Evolutionary conservation across 2,329 filamentous ascomycete species (phyloP), one percentile per base, ranked within the genome.

Genomic region (Trichoderma atroviride): DNA sequence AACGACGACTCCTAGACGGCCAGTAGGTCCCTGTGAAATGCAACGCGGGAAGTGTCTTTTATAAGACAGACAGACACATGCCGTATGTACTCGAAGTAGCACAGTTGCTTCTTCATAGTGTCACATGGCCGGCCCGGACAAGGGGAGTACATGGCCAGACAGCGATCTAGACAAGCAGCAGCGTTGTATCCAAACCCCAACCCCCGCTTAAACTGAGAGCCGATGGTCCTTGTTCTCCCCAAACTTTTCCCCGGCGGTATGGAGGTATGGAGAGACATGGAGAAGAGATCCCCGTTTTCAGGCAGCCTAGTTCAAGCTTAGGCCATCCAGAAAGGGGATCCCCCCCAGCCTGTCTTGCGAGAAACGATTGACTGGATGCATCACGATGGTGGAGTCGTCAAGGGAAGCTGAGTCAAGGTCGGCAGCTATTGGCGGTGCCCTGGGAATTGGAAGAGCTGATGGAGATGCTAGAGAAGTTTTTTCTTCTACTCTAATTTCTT

Each of bases 211-310:
- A 55, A 55, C 29, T 35, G 33, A 31, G 40, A 43, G 50, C 47
- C 35, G 52, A 37, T 55, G 27, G 19, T 37, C 63, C 10, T 24
- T 59, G 40, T 43, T 67, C 63, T 59, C 63, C 64, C 64, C 64
- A 67, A 43, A 59, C 64, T 67, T 67, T 67, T 59, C 64, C 64
- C 55, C 64, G 53, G 64, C 40, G 64, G 55, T 53, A 63, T 63
- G 60, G 57, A 29, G 37, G 37, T 56, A 56, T 64, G 61, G 61
- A 40, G 61, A 55, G 27, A 56, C 29, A 56, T 64, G 61, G 64
- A 67, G 64, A 67, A 59, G 64, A 58, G 52, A 67, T 67, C 64
- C 61, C 61, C 55, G 55, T 67, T 59, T 67, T 40, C n/a, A 43
- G 43, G 64, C 53, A 59, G 64, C 64, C 55, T 67, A 56, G 53